Base-by-base conservation (phyloP, 176 grass and related monocot species). In the Oryza nivara region DNA sequence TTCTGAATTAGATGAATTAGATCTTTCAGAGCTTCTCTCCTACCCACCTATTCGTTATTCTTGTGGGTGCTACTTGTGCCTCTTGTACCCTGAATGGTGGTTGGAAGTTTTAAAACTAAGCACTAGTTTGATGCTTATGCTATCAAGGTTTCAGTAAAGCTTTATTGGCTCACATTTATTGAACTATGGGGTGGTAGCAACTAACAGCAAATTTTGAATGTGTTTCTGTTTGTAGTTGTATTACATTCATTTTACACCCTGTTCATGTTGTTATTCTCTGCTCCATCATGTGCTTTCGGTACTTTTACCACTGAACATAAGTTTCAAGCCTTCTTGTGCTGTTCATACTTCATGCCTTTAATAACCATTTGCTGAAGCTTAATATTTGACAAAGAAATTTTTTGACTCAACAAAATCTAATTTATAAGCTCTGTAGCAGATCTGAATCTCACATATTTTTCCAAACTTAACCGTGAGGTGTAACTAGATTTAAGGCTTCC, bases 151-250 rank as follows among this genome's bases (percentile, higher is more conserved):
- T 56, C 15, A 28, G 49, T 16, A 70, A 10, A 30, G 7, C 15
- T 72, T 65, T n/a, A 68, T 87, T 75, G 5, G n/a, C 35, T 45
- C 44, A 17, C 69, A 22, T 54, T 80, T 51, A 25, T 69, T 40
- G 14, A 28, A 72, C 32, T 34, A 11, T 72, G 40, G 19, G 63
- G 6, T 65, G 15, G 20, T 64, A 20, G 17, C 71, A 51, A 14
- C n/a, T 44, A 43, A 23, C 58, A 64, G 38, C 20, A 65, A 44
- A 63, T 65, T 12, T 78, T 28, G 40, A 65, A 78, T 47, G 40
- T 46, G 49, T 52, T 20, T 54, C 6, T 32, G 43, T 44, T 44
- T 44, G 43, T 44, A 44, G 43, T 17, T 43, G 32, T 79, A 17
- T 43, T 48, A 28, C 46, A 30, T 75, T 19, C 9, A 67, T 47